Base-by-base conservation (phyloP, 1,284 basidiomycete species). In the Trametes polyzona region DNA sequence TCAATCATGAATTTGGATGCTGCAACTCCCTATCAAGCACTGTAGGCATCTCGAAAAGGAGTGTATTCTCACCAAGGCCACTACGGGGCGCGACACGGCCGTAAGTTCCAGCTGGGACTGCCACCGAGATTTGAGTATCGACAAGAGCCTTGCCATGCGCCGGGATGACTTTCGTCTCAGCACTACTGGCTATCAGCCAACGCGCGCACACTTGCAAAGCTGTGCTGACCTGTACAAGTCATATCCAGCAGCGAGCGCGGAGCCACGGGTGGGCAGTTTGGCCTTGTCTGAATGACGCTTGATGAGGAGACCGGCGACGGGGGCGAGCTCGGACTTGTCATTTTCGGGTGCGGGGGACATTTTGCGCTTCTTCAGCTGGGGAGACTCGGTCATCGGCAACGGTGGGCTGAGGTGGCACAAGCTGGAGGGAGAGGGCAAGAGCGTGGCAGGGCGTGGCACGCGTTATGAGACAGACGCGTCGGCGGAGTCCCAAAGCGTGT, bases 1-100 rank as follows among this genome's bases (percentile, higher is more conserved):
- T 97, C 92, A 60, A 99, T 98, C 82, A 95, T 94, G 75, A 94
- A 95, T 73, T 99, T 99, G 24, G 90, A 90, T 4, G 96, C 96
- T 96, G 65, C 16, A 51, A 33, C 12, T 32, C 29, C 27, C 33
- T 24, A 47, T 40, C 30, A 40, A 47, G 9, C 19, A 2, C 23
- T 17, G 14, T 2, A 27, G 17, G 73, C 86, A 62, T 2, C 5
- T n/a, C 17, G 8, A 3, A 36, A 26, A 11, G 8, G 7, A 24
- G 0, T 6, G 2, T 12, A 51, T n/a, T n/a, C 58, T 19, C 17
- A 96, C 95, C 96, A 16, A 98, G 84, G 5, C 96, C 96, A 67
- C 90, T 94, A 14, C 96, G 84, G 6, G 96, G 96, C 1, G 96
- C 96, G 57, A 99, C 91, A 47, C 97, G 92, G 56, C 96, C 96